phyloP scores from a whole-genome alignment of 2,329 filamentous ascomycete genomes.

The Cladophialophora yegresii region DNA sequence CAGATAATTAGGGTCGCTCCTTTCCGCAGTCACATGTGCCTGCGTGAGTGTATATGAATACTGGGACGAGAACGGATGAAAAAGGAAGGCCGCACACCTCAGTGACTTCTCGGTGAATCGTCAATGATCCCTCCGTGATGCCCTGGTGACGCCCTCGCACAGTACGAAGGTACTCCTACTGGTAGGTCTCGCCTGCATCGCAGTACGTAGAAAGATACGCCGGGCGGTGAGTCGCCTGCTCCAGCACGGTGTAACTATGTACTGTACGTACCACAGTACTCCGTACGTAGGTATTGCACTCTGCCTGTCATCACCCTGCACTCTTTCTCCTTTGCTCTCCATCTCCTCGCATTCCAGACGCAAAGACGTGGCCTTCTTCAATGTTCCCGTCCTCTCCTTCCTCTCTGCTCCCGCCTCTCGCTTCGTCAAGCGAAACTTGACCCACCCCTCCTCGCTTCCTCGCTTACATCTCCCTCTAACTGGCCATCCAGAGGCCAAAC shows the following conservation, averaged over 20 bases:
- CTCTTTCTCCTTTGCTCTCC: neutral
- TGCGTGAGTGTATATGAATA: too few species aligned
- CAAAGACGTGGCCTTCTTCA: neutral
- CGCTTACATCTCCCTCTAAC: constrained; percentile 14
- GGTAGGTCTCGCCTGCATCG: neutral
- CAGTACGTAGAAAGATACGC: neutral
- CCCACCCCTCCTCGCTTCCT: neutral
- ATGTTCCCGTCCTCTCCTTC: neutral
- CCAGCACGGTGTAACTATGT: too few species aligned
- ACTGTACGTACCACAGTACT: too few species aligned
- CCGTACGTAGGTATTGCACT: neutral
- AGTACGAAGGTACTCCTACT: too few species aligned
- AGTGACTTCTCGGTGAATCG: too few species aligned
- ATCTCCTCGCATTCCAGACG: neutral
- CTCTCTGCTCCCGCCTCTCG: neutral
- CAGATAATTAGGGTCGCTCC: too few species aligned
- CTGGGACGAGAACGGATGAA: neutral
- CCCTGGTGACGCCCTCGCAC: too few species aligned
- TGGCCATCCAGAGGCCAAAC: neutral
- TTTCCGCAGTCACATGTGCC: too few species aligned
- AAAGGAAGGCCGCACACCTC: neutral
- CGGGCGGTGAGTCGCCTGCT: neutral
- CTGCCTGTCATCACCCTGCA: neutral
- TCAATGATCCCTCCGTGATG: neutral
- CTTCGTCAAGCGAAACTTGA: constrained; percentile 4